Conservation (phyloP, 2,329 filamentous ascomycete species). For the Monosporascus sp. region DNA sequence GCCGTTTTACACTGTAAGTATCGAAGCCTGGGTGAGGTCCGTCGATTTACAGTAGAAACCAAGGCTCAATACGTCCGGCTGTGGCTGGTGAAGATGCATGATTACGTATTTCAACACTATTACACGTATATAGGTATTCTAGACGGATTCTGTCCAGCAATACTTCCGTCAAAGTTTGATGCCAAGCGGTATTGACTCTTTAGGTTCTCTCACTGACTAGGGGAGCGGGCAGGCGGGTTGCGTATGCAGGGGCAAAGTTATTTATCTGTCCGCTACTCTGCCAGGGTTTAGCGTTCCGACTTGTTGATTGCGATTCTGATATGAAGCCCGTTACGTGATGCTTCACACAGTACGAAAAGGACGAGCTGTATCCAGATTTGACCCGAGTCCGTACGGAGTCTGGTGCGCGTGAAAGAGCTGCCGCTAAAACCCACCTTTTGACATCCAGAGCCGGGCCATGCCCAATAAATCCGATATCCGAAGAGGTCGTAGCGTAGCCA, state of each 20-base stretch:
- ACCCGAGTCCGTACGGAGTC: too few relatives aligned
- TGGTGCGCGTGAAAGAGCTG: too few relatives aligned
- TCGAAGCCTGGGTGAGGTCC: not conserved
- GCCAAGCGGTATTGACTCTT: conserved; percentile 18
- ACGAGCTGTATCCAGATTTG: too few relatives aligned
- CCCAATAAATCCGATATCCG: too few relatives aligned
- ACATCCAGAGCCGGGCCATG: too few relatives aligned
- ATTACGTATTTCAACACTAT: not conserved
- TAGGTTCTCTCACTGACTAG: conserved; percentile 4
- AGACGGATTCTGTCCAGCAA: not conserved
- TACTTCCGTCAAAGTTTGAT: not conserved
- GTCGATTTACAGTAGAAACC: not conserved
- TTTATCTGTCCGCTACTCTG: not conserved
- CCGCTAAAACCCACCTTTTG: too few relatives aligned
- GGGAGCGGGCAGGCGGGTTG: conserved; percentile 17
- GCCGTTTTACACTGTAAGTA: not conserved
- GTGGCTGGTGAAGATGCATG: not conserved
- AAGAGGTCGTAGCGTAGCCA: too few relatives aligned
- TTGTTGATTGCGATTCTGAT: too few relatives aligned
- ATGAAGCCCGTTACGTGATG: too few relatives aligned
- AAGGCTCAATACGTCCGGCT: not conserved
- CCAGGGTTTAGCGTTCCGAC: too few relatives aligned
- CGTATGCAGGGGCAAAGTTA: conserved; percentile 21
- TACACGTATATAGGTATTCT: conserved; percentile 8
- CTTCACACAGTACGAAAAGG: too few relatives aligned